phyloP scores from a whole-genome alignment of 1,284 basidiomycete species.

The Ganoderma lingzhi region DNA sequence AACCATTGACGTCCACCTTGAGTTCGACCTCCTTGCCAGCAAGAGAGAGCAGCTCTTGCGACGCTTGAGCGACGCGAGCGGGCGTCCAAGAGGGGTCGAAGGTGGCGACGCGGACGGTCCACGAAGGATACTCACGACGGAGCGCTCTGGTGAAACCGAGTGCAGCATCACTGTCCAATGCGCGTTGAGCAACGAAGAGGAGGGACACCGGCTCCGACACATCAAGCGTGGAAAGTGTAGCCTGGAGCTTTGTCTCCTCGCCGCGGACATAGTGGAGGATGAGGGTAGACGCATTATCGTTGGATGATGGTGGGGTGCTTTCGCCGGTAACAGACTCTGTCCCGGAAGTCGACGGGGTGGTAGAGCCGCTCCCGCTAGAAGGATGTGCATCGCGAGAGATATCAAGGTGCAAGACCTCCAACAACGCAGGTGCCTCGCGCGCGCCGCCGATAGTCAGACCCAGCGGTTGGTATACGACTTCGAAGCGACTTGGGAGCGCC shows the following conservation, averaged over 20 bases:
- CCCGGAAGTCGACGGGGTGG: not conserved
- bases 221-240: conserved; percentile 11
- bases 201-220: conserved; percentile 4
- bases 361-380: not conserved
- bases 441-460: not conserved
- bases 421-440: not conserved
- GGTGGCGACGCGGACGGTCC: conserved; percentile 19
- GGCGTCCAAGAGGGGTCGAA: conserved; percentile 16
- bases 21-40: conserved; percentile 22
- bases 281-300: not conserved
- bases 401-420: not conserved
- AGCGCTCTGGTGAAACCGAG: conserved; percentile 20
- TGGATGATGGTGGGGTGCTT: not conserved
- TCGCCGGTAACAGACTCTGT: not conserved
- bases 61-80: not conserved
- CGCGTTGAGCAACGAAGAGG: conserved; percentile 16
- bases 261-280: conserved; percentile 19
- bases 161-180: conserved; percentile 16
- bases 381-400: not conserved
- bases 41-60: conserved; percentile 1
- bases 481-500: conserved; percentile 22
- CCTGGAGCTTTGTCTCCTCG: conserved; percentile 22
- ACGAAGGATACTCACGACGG: conserved; percentile 22
- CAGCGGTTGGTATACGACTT: conserved; percentile 22
- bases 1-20: conserved; percentile 20